Evolutionary conservation across 2,329 filamentous ascomycete species (phyloP).

Genomic region (Cordyceps javanica): DNA sequence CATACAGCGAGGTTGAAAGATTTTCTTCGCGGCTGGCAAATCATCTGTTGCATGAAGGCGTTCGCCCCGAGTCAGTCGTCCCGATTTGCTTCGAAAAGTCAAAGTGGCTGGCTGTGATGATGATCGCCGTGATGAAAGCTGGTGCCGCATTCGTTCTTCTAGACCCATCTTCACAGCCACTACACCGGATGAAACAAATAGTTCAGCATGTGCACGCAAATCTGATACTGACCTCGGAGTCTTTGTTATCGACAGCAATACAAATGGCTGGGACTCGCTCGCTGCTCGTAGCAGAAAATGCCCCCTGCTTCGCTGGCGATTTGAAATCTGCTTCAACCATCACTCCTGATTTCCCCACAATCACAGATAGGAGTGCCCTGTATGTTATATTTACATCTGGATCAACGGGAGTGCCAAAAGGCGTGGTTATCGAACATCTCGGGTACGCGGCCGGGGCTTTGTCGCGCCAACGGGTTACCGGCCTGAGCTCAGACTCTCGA

Average conservation of each 20-base stretch:
- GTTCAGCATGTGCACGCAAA: constrained; percentile 12
- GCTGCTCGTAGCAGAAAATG: neutral
- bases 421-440: constrained; percentile 31
- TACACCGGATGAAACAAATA: constrained; percentile 15
- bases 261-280: neutral
- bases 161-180: constrained; percentile 17
- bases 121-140: constrained; percentile 19
- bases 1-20: constrained; percentile 30
- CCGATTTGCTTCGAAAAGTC: constrained; percentile 22
- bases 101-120: constrained; percentile 18
- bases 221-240: neutral
- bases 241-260: neutral
- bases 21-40: constrained; percentile 12
- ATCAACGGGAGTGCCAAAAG: constrained; percentile 46
- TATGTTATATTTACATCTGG: constrained; percentile 48
- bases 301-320: neutral
- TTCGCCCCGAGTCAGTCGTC: constrained; percentile 21
- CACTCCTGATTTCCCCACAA: neutral
- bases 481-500: neutral
- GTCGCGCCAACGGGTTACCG: constrained; percentile 6
- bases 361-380: neutral
- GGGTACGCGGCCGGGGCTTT: constrained; percentile 13
- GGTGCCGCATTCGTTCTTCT: constrained; percentile 22
- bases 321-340: neutral
- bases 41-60: constrained; percentile 16